Conservation (phyloP, 345 rosid species). For the Gossypium turneri region DNA sequence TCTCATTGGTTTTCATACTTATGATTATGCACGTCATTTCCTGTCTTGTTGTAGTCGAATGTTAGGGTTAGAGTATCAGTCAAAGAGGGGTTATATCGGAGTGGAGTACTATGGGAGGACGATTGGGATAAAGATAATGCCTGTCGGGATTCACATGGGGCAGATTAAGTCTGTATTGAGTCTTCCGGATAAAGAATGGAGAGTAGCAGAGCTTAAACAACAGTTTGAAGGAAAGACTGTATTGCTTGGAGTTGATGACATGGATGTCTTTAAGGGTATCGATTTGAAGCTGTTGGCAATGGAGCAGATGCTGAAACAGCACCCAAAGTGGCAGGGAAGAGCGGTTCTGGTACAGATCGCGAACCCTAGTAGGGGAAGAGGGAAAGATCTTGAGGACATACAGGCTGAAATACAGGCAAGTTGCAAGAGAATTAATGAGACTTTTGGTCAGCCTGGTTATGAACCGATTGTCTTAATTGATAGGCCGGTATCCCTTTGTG, state of each 20-base stretch:
- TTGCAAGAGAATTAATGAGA: constrained; percentile 62
- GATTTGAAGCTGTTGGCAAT: constrained; percentile 69
- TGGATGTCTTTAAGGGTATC: constrained; percentile 79
- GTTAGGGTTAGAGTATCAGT: constrained; percentile 69
- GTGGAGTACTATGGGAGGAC: constrained; percentile 76
- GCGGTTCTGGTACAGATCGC: constrained; percentile 68
- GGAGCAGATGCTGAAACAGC: constrained; percentile 74
- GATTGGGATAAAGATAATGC: constrained; percentile 76
- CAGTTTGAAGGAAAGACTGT: constrained; percentile 69
- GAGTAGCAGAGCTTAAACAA: constrained; percentile 59
- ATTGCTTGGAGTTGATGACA: constrained; percentile 73
- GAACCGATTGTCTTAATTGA: constrained; percentile 66
- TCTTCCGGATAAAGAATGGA: constrained; percentile 69
- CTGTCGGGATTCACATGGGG: constrained; percentile 77
- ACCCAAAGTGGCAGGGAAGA: constrained; percentile 63
- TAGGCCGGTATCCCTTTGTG: constrained; percentile 52
- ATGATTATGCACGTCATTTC: constrained; percentile 94
- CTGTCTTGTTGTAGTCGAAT: constrained; percentile 74
- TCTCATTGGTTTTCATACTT: constrained; percentile 78
- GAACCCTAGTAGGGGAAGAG: constrained; percentile 69
- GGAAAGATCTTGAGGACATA: constrained; percentile 64
- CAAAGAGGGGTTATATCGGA: constrained; percentile 72
- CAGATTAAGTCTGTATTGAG: constrained; percentile 64
- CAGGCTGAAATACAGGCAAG: constrained; percentile 54
- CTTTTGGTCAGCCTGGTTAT: constrained; percentile 55